phyloP scores from a whole-genome alignment of 2,329 filamentous ascomycete species.

The Cytospora mali region DNA sequence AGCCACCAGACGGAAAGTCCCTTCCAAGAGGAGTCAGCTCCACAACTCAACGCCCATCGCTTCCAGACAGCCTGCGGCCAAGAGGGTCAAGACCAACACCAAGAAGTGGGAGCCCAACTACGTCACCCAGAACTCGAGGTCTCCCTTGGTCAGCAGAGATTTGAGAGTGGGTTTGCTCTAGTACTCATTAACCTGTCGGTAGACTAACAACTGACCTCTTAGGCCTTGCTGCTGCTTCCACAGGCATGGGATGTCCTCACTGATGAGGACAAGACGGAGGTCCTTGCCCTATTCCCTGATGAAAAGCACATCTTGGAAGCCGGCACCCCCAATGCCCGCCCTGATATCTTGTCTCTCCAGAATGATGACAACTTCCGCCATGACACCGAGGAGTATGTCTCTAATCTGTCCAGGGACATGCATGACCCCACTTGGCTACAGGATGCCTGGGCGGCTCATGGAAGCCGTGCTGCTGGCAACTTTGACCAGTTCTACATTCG shows the following conservation, averaged over 20 bases:
- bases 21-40: constrained; percentile 14
- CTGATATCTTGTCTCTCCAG: constrained; percentile 40
- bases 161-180: constrained; percentile 37
- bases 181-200: neutral
- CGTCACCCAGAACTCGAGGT: constrained; percentile 41
- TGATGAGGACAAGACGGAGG: constrained; percentile 37
- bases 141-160: constrained; percentile 40
- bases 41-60: neutral
- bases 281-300: constrained; percentile 44
- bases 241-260: constrained; percentile 43
- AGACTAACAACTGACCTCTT: constrained; percentile 13
- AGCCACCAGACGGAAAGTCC: constrained; percentile 8
- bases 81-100: constrained; percentile 32
- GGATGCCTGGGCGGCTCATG: constrained; percentile 55
- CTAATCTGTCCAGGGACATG: constrained; percentile 49
- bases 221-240: constrained; percentile 43
- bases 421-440: constrained; percentile 57
- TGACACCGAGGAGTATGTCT: constrained; percentile 46
- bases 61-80: constrained; percentile 25
- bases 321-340: constrained; percentile 39
- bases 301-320: constrained; percentile 36
- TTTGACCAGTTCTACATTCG: constrained; percentile 52
- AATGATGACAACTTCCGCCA: constrained; percentile 49
- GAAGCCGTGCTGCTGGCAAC: constrained; percentile 49
- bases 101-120: constrained; percentile 36